These are phyloP conservation scores for Lepidium didymum DNA, from an alignment of 345 rosid species.

Conservation along the genomic window DNA sequence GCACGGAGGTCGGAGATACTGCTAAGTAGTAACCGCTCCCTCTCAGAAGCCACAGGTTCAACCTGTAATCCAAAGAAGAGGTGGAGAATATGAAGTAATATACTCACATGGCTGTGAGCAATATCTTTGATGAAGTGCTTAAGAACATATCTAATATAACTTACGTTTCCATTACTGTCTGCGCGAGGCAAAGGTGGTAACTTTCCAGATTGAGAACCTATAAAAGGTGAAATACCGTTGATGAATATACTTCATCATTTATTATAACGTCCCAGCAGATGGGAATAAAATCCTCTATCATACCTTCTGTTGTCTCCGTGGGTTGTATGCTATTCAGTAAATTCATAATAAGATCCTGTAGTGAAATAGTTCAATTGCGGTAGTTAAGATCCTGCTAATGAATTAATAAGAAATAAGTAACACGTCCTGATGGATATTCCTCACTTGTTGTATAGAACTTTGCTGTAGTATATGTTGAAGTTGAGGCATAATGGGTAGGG, in stretches of 20 bases:
- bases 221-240: conserved; percentile 4
- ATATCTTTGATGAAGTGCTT: neutral
- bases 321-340: conserved; percentile 65
- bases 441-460: conserved; percentile 83
- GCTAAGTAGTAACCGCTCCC: conserved; percentile 57
- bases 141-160: conserved; percentile 7
- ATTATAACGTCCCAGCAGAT: neutral
- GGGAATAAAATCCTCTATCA: conserved; percentile 23
- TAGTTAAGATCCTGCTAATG: neutral
- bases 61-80: conserved; percentile 34
- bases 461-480: conserved; percentile 92
- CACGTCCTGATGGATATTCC: neutral
- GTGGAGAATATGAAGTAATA: neutral
- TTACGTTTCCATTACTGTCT: conserved; percentile 76
- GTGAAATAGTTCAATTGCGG: neutral
- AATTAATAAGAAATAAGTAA: neutral
- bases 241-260: neutral
- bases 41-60: conserved; percentile 51
- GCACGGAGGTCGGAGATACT: conserved; percentile 71
- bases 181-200: conserved; percentile 66
- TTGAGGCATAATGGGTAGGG: conserved; percentile 55
- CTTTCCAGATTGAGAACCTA: conserved; percentile 80
- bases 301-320: conserved; percentile 61
- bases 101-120: neutral
- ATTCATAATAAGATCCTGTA: conserved; percentile 70